Base-by-base conservation (phyloP, 1,139 yeast species). In the Taphrina flavorubra region DNA sequence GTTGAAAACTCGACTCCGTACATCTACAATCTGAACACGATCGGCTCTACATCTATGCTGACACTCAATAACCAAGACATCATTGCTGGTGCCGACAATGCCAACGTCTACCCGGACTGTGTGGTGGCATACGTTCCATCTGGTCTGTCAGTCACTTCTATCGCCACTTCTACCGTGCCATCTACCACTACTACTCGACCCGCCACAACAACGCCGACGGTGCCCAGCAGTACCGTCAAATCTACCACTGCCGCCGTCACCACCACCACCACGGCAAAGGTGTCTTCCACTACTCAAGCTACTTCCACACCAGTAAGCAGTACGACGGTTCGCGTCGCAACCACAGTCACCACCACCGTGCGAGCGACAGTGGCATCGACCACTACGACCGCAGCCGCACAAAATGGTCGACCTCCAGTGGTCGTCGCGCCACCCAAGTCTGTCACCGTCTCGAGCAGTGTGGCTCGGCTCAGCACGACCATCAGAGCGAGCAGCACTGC, bases 1-100 rank as follows among this genome's bases (percentile, higher is more conserved):
- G 18, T 60, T 20, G 65, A 60, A 34, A 60, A 51, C 20, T 60
- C 65, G 16, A 49, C 57, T 20, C 39, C 65, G 10, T 49, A 60
- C 57, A 49, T 60, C 14, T 60, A 60, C 65, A 60, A 60, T 25
- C 57, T 60, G 10, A 49, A 47, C 51, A 60, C 65, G 34, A 51
- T 60, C 65, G 65, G 65, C 8, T 18, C 57, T 7, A 51, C 36
- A 8, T 49, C 51, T 37, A 60, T 60, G 57, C 39, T 60, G 36
- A 60, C 37, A 10, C 18, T 60, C 49, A 40, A 60, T 31, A 55
- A 47, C 20, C 51, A 42, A 46, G 31, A 18, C 20, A 42, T 34
- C 40, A 44, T 44, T 14, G 10, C 53, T 25, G 62, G 62, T 8
- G 37, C 51, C 2, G 62, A 42, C 40, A 58, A 58, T 25, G 42